Evolutionary conservation across 164 flowering plant species (phyloP).

Genomic region (Saururus chinensis): DNA sequence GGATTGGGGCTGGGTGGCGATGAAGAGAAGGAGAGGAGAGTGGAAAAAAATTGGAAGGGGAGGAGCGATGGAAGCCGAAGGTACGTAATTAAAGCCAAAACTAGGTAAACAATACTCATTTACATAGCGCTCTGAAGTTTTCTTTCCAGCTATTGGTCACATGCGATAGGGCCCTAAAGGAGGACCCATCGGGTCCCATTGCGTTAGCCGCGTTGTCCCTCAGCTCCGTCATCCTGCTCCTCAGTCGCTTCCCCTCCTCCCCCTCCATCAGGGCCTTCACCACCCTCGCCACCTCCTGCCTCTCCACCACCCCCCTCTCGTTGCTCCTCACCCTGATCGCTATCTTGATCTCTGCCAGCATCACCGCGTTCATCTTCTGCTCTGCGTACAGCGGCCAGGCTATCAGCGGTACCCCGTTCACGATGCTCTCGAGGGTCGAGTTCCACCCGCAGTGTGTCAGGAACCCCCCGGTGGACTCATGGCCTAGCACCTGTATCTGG

Average conservation of each 20-base stretch:
- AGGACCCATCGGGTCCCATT: constrained; percentile 15
- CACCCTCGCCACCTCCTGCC: constrained; percentile 20
- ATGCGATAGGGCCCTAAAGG: constrained; percentile 1
- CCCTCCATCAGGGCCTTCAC: constrained; percentile 22
- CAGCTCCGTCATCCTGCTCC: constrained; percentile 11
- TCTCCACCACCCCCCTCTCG: constrained; percentile 13
- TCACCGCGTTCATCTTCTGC: constrained; percentile 32
- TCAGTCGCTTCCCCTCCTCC: constrained; percentile 18
- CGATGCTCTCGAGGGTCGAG: constrained; percentile 29
- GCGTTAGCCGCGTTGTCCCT: constrained; percentile 8
- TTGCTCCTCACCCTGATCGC: constrained; percentile 15
- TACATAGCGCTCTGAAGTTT: background rate
- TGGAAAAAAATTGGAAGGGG: too few relatives aligned
- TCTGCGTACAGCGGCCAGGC: constrained; percentile 44
- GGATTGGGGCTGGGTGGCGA: too few relatives aligned
- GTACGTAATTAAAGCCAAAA: too few relatives aligned
- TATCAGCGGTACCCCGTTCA: constrained; percentile 29
- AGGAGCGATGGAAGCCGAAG: too few relatives aligned
- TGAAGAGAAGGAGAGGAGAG: too few relatives aligned
- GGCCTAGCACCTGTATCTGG: constrained; percentile 23
- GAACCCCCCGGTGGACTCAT: constrained; percentile 30
- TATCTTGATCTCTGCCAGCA: constrained; percentile 17
- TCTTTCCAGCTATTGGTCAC: background rate
- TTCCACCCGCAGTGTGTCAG: constrained; percentile 42
- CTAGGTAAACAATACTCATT: too few relatives aligned